These are phyloP conservation scores for Stylosanthes scabra DNA, from an alignment of 331 rosid genomes.

Conservation along the genomic window DNA sequence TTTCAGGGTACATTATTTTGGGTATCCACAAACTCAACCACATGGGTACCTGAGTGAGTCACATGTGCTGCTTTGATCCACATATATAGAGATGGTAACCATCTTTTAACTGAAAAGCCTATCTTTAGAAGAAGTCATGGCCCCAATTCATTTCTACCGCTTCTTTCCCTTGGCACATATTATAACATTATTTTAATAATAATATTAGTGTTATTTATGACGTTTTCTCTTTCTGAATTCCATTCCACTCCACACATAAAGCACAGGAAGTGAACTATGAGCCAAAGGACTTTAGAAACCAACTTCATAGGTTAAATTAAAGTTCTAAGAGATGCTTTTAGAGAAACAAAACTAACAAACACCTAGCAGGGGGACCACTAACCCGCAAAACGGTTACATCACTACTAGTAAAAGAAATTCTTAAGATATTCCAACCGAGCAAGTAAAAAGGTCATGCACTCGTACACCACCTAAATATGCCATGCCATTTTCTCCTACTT, in stretches of 20 bases:
- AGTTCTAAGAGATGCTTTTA: not conserved
- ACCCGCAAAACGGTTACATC: constrained; percentile 7
- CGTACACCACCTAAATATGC: not conserved
- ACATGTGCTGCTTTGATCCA: constrained; percentile 40
- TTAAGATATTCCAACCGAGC: not conserved
- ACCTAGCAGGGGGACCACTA: constrained; percentile 43
- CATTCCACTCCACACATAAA: constrained; percentile 29
- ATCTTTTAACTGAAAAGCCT: constrained; percentile 43
- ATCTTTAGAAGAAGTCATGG: constrained; percentile 36
- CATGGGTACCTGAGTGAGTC: constrained; percentile 46
- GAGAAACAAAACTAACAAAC: constrained; percentile 42
- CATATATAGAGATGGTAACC: constrained; percentile 29
- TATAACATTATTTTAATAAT: not conserved
- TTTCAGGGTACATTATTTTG: constrained; percentile 49
- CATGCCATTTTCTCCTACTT: not conserved
- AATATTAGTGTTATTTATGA: not conserved
- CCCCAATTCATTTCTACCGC: constrained; percentile 47
- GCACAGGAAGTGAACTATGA: constrained; percentile 8
- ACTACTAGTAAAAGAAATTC: constrained; percentile 10
- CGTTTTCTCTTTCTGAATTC: constrained; percentile 31
- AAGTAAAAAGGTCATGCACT: not conserved
- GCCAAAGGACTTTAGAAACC: constrained; percentile 11
- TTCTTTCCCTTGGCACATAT: constrained; percentile 25
- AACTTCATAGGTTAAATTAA: constrained; percentile 9
- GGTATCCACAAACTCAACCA: constrained; percentile 47